These are phyloP conservation scores for Trichoderma atrobrunneum DNA, from an alignment of 2,329 filamentous ascomycete genomes.

Conservation along the genomic window DNA sequence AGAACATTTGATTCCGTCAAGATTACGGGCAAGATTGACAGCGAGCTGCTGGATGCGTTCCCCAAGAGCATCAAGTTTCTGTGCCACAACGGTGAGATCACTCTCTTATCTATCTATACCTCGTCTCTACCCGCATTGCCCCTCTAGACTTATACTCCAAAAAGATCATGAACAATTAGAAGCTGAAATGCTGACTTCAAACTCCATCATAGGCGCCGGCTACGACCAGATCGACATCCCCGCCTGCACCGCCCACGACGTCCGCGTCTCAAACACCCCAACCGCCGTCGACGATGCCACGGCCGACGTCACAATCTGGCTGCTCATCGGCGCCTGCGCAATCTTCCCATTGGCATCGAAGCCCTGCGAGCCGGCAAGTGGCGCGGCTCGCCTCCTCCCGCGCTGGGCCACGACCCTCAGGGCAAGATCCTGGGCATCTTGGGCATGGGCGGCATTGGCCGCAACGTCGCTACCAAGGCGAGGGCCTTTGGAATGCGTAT, in stretches of 20 bases:
- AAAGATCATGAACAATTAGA: not conserved
- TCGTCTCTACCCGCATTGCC: no score
- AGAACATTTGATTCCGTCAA: conserved; percentile 65
- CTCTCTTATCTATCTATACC: not conserved
- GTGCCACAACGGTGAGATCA: conserved; percentile 54
- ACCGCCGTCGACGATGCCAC: conserved; percentile 79
- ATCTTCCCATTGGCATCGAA: conserved; percentile 65
- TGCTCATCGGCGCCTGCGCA: conserved; percentile 78
- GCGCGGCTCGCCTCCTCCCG: conserved; percentile 56
- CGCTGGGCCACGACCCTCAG: conserved; percentile 72
- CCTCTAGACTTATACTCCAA: not conserved
- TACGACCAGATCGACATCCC: conserved; percentile 79
- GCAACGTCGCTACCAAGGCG: conserved; percentile 72
- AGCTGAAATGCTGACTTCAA: not conserved
- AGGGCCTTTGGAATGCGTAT: conserved; percentile 73
- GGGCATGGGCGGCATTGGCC: conserved; percentile 83
- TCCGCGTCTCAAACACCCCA: conserved; percentile 79
- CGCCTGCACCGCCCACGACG: conserved; percentile 63
- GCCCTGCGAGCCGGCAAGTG: conserved; percentile 65
- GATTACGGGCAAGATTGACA: conserved; percentile 68
- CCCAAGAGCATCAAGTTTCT: conserved; percentile 56
- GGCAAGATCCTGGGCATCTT: conserved; percentile 77
- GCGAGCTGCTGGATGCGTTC: conserved; percentile 61
- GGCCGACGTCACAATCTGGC: conserved; percentile 75
- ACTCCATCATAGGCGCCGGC: conserved; percentile 59